phyloP scores from a whole-genome alignment of 495 filamentous ascomycete genomes.

The Penicillium lividum region DNA sequence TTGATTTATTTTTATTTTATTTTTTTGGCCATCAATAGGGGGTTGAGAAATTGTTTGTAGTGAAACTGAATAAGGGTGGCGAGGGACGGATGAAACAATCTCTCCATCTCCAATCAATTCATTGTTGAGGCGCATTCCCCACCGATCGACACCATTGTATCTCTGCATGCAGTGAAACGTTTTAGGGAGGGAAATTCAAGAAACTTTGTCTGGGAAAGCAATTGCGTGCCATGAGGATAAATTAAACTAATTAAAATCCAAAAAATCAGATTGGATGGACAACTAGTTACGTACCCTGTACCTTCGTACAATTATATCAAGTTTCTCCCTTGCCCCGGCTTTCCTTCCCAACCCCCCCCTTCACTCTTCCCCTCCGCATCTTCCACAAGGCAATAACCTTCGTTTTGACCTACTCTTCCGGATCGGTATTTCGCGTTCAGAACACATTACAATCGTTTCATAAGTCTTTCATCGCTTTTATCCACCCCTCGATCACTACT shows the following conservation, averaged over 20 bases:
- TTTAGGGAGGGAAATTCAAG: slow-evolving; percentile 20
- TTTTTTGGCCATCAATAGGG: neutral
- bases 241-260: neutral
- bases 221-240: slow-evolving; percentile 14
- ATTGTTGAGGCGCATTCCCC: slow-evolving; percentile 18
- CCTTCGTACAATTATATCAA: neutral
- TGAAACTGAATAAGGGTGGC: neutral
- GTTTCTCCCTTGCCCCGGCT: slow-evolving; percentile 14
- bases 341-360: slow-evolving; percentile 22
- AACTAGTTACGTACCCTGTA: neutral
- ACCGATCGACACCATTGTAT: slow-evolving; percentile 23
- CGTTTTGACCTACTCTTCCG: neutral
- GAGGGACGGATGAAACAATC: neutral
- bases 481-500: neutral
- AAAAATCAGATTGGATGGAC: neutral
- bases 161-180: slow-evolving; percentile 29
- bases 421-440: neutral
- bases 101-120: neutral
- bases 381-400: slow-evolving; percentile 2
- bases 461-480: neutral
- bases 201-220: slow-evolving; percentile 11
- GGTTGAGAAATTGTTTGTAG: neutral
- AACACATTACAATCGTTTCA: neutral
- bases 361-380: slow-evolving; percentile 9
- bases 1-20: neutral